Percentiles rank a stretch among this genome's conserved stretches.
Evolutionary conservation across 495 filamentous ascomycete species (phyloP).

Genomic region (Opeltia flavorubescens): DNA sequence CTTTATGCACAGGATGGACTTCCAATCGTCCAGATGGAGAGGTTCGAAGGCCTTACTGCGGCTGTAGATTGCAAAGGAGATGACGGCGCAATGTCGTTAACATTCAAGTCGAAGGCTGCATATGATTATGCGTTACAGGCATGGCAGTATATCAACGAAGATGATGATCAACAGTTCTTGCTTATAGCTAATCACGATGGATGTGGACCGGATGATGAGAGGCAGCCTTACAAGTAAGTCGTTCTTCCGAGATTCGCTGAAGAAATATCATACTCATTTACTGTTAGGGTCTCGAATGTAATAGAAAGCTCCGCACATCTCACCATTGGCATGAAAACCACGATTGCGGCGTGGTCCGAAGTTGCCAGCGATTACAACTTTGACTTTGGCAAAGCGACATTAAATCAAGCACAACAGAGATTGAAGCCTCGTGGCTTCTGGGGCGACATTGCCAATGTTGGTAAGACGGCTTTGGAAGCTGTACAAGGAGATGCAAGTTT

Average conservation of each 20-base stretch:
- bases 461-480: background rate
- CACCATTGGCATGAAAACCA: background rate
- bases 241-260: too few relatives aligned
- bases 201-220: slow-evolving; percentile 20
- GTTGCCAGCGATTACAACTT: slow-evolving; percentile 3
- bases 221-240: slow-evolving; percentile 20
- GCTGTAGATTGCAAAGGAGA: slow-evolving; percentile 23
- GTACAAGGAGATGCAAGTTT: background rate
- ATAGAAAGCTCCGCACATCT: background rate
- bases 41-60: slow-evolving; percentile 21
- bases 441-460: slow-evolving; percentile 1
- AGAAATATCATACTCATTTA: too few relatives aligned
- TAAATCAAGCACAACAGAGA: background rate
- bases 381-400: slow-evolving; percentile 1
- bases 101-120: slow-evolving; percentile 18
- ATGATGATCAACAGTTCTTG: slow-evolving; percentile 16
- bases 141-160: slow-evolving; percentile 22
- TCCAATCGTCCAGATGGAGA: slow-evolving; percentile 22
- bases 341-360: background rate
- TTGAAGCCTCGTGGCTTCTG: background rate
- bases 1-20: slow-evolving; percentile 21
- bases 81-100: slow-evolving; percentile 21
- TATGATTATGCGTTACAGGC: slow-evolving; percentile 19
- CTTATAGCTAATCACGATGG: slow-evolving; percentile 26
- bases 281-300: slow-evolving; percentile 2